A percentile compares a stretch with the other conserved stretches of the same genome.
These are phyloP conservation scores for Fraxinus greggii DNA, from an alignment of 305 asterid genomes.

Conservation along the genomic window DNA sequence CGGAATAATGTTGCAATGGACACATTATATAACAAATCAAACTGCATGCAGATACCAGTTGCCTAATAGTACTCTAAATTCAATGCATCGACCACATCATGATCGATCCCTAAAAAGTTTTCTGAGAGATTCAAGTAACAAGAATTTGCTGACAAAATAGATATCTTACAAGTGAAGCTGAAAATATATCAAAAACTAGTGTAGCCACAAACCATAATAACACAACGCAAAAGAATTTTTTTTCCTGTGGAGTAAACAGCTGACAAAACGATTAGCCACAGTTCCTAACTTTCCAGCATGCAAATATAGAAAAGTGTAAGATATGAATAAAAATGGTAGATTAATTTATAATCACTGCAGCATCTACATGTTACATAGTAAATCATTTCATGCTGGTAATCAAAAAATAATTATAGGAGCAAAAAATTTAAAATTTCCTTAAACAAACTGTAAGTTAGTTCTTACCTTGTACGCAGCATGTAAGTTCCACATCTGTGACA, in stretches of 20 bases:
- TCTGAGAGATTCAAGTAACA: not conserved
- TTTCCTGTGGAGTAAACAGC: not conserved
- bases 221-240: not conserved
- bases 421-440: not conserved
- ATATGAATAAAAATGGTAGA: not conserved
- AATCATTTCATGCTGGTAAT: not conserved
- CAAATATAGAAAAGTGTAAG: not conserved
- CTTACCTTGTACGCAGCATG: not conserved
- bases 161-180: not conserved
- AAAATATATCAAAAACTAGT: not conserved
- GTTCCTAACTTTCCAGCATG: not conserved
- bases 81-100: not conserved
- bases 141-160: not conserved
- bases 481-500: not conserved
- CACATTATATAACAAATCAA: not conserved
- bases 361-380: not conserved
- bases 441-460: not conserved
- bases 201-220: not conserved
- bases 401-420: not conserved
- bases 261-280: not conserved
- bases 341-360: not conserved
- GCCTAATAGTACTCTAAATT: not conserved
- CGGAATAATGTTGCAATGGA: not conserved
- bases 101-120: not conserved
- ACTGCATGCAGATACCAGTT: not conserved